Conservation (phyloP, 2,329 filamentous ascomycete genomes). For the Colletotrichum ledebouriae region DNA sequence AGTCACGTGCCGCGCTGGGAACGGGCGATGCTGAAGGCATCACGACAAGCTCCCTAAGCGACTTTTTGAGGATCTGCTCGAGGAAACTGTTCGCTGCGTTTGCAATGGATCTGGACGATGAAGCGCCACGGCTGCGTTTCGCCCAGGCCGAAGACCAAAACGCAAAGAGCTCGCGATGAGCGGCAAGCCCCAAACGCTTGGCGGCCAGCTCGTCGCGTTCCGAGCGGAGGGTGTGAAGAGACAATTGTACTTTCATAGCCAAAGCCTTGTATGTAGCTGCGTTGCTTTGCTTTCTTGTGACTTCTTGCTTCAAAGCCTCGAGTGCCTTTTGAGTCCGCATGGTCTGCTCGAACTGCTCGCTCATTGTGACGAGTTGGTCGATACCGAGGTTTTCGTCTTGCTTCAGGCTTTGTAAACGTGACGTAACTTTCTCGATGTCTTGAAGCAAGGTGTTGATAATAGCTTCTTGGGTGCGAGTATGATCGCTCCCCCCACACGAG, state of each 20-base stretch:
- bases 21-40: too few relatives aligned
- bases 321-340: background rate
- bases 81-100: background rate
- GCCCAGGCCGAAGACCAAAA: background rate
- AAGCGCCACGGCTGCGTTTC: background rate
- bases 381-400: background rate
- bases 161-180: background rate
- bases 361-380: background rate
- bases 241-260: background rate
- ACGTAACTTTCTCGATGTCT: background rate
- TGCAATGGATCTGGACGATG: background rate
- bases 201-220: background rate
- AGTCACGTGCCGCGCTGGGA: too few relatives aligned
- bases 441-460: background rate
- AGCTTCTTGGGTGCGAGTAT: background rate
- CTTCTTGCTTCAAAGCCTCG: background rate
- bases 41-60: background rate
- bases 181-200: background rate
- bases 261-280: background rate
- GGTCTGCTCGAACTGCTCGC: background rate
- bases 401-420: background rate
- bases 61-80: background rate
- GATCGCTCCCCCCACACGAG: background rate
- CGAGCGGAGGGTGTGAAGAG: background rate
- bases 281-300: background rate